Conservation (phyloP, 495 filamentous ascomycete genomes). For the Penicillium desertorum region DNA sequence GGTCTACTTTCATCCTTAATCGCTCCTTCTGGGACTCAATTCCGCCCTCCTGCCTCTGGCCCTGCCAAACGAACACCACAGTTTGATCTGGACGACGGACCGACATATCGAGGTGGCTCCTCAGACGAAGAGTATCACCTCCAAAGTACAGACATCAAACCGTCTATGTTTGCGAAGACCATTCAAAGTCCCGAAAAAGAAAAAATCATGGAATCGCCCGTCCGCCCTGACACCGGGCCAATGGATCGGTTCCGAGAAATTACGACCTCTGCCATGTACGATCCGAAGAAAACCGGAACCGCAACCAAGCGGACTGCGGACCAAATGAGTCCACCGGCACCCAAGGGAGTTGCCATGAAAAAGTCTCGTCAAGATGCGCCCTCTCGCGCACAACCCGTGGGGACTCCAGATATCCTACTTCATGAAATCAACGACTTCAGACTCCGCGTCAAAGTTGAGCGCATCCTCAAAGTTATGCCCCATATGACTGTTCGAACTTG, state of each 20-base stretch:
- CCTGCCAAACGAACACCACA: constrained; percentile 40
- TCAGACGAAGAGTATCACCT: constrained; percentile 55
- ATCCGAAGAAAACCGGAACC: constrained; percentile 29
- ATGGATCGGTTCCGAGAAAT: constrained; percentile 51
- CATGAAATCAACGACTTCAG: constrained; percentile 57
- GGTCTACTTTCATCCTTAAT: constrained; percentile 59
- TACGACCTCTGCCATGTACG: constrained; percentile 47
- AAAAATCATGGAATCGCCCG: constrained; percentile 41
- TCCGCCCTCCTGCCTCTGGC: constrained; percentile 53
- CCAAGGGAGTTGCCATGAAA: constrained; percentile 42
- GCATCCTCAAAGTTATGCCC: constrained; percentile 55
- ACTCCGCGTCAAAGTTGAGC: constrained; percentile 53
- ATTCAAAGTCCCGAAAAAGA: constrained; percentile 41
- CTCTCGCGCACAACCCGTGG: constrained; percentile 54
- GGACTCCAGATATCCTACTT: constrained; percentile 37
- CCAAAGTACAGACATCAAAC: constrained; percentile 65
- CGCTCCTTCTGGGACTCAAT: constrained; percentile 76
- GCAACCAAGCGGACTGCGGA: constrained; percentile 46
- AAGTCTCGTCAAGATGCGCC: constrained; percentile 52
- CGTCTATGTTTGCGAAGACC: constrained; percentile 57
- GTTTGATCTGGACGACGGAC: constrained; percentile 56
- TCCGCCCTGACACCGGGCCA: constrained; percentile 22
- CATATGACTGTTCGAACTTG: constrained; percentile 49
- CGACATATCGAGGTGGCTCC: constrained; percentile 55
- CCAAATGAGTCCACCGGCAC: constrained; percentile 43